A percentile compares a stretch with the other conserved stretches of the same genome.
Conservation (phyloP, 345 rosid species). For the Linum tenue region DNA sequence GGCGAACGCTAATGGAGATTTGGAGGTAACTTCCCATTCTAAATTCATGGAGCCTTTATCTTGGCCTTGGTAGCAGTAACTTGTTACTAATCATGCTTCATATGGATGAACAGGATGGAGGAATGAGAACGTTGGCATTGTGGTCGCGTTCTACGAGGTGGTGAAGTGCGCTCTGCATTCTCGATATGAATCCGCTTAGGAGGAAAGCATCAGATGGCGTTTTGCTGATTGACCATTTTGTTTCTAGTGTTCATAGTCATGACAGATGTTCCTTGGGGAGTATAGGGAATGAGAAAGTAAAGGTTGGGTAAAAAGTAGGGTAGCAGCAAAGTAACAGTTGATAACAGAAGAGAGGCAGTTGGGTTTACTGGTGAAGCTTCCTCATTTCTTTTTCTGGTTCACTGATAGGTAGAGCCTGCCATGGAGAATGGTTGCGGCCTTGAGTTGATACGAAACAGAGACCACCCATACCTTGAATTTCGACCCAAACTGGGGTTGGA, state of each 20-base stretch:
- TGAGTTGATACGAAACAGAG: too few relatives aligned
- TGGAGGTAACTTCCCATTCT: conserved; percentile 75
- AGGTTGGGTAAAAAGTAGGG: conserved; percentile 4
- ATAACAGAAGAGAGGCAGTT: conserved; percentile 6
- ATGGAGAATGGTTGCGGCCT: too few relatives aligned
- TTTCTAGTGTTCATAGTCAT: too few relatives aligned
- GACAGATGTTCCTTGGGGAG: too few relatives aligned
- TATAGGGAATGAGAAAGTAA: conserved; percentile 6
- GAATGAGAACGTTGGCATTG: conserved; percentile 90
- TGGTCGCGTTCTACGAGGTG: conserved; percentile 82
- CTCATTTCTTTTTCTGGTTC: too few relatives aligned
- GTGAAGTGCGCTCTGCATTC: conserved; percentile 59
- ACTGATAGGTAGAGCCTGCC: too few relatives aligned
- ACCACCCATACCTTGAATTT: too few relatives aligned
- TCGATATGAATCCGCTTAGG: conserved; percentile 26
- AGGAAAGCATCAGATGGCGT: conserved; percentile 8
- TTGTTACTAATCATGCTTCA: too few relatives aligned
- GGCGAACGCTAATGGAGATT: conserved; percentile 60
- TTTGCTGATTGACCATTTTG: background rate
- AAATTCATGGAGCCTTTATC: too few relatives aligned
- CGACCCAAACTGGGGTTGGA: too few relatives aligned
- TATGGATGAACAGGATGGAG: conserved; percentile 65
- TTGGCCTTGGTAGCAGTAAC: too few relatives aligned
- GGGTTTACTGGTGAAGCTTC: conserved; percentile 17
- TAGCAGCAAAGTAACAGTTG: conserved; percentile 17